Percentiles rank a stretch among this genome's conserved stretches.
Conservation (phyloP, 768 basidiomycete species). For the Tylopilus vinaceipallidus region DNA sequence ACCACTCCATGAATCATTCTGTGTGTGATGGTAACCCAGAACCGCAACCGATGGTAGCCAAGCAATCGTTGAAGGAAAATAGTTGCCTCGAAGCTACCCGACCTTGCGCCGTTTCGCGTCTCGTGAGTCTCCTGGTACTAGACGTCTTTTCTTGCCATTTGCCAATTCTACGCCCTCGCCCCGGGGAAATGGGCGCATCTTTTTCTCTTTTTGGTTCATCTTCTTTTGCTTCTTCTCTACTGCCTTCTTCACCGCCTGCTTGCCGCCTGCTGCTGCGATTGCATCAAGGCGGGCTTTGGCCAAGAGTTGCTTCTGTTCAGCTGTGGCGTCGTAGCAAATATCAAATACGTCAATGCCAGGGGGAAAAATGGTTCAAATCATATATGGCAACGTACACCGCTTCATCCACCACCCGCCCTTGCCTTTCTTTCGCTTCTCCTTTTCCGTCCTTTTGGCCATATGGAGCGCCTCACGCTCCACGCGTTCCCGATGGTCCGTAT, state of each 20-base stretch:
- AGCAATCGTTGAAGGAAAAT: not conserved
- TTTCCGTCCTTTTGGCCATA: slow-evolving; percentile 44
- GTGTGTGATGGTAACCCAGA: not conserved
- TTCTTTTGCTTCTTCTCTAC: slow-evolving; percentile 90
- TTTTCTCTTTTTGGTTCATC: slow-evolving; percentile 86
- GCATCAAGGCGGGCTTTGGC: slow-evolving; percentile 77
- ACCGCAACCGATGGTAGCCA: too few relatives aligned
- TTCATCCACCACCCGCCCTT: slow-evolving; percentile 89
- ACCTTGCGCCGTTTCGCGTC: slow-evolving; percentile 25
- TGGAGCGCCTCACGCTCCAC: slow-evolving; percentile 68
- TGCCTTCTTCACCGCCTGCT: slow-evolving; percentile 78
- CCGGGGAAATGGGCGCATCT: slow-evolving; percentile 63
- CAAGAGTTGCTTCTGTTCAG: slow-evolving; percentile 73
- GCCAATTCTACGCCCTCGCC: slow-evolving; percentile 13
- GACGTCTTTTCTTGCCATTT: slow-evolving; percentile 16
- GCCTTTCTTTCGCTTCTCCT: slow-evolving; percentile 63
- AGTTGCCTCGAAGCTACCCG: not conserved
- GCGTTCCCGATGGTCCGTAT: slow-evolving; percentile 64
- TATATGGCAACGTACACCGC: slow-evolving; percentile 48
- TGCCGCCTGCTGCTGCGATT: slow-evolving; percentile 73
- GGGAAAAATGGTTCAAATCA: not conserved
- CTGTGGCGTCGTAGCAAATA: slow-evolving; percentile 25
- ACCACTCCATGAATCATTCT: slow-evolving; percentile 4
- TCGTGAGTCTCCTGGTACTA: slow-evolving; percentile 9
- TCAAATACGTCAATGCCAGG: slow-evolving; percentile 1